These are phyloP conservation scores for Coniochaeta hoffmannii DNA, from an alignment of 2,329 filamentous ascomycete species.

Conservation along the genomic window DNA sequence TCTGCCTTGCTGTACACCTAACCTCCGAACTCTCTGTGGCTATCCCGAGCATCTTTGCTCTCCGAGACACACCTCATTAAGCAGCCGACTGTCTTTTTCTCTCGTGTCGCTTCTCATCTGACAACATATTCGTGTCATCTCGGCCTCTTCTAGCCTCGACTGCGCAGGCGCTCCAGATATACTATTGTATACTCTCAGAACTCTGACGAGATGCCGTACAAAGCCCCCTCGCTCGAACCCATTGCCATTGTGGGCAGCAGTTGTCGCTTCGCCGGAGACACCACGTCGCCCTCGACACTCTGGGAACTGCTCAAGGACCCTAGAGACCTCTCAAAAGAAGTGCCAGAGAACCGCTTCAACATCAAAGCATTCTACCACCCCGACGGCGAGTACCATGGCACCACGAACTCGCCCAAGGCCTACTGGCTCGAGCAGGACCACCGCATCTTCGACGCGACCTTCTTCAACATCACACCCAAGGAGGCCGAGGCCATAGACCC, in stretches of 20 bases:
- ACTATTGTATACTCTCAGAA: not conserved
- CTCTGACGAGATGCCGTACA: conserved; percentile 6
- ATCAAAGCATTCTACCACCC: conserved; percentile 21
- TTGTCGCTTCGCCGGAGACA: conserved; percentile 25
- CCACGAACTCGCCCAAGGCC: conserved; percentile 21
- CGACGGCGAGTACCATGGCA: conserved; percentile 24
- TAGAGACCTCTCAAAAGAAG: conserved; percentile 15
- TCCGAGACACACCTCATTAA: too few relatives aligned
- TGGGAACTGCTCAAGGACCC: conserved; percentile 22
- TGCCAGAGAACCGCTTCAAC: conserved; percentile 21
- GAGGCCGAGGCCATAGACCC: conserved; percentile 29
- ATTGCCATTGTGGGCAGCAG: conserved; percentile 20
- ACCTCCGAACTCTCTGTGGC: too few relatives aligned
- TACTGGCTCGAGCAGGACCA: conserved; percentile 25
- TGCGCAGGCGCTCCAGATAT: too few relatives aligned
- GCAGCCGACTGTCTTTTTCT: too few relatives aligned
- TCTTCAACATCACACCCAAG: conserved; percentile 30
- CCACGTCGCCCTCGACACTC: conserved; percentile 20
- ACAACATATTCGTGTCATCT: too few relatives aligned
- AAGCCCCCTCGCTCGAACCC: conserved; percentile 13
- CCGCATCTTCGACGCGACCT: conserved; percentile 25
- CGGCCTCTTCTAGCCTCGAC: too few relatives aligned
- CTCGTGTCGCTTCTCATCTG: too few relatives aligned
- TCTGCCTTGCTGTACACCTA: too few relatives aligned
- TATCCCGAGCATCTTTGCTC: too few relatives aligned